Percentiles rank a stretch among this genome's conserved stretches.
phyloP scores from a whole-genome alignment of 345 rosid species.

The Boechera divaricarpa region DNA sequence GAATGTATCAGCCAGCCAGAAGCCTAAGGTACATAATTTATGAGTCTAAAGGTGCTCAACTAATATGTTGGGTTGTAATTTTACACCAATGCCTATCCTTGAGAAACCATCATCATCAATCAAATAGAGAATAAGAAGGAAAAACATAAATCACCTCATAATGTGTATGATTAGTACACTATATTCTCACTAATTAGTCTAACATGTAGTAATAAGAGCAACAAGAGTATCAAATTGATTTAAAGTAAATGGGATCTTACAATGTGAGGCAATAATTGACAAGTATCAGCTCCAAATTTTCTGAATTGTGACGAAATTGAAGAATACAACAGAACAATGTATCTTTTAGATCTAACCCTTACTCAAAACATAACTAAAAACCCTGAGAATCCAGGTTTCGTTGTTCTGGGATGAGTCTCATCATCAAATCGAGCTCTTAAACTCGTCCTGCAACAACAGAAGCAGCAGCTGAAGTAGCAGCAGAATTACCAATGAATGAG shows the following conservation, averaged over 20 bases:
- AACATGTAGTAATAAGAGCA: background rate
- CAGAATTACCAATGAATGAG: conserved; percentile 41
- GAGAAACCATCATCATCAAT: background rate
- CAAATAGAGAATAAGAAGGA: background rate
- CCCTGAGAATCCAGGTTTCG: background rate
- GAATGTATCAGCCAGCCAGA: no score
- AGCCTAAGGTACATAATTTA: no score
- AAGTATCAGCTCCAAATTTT: conserved; percentile 13
- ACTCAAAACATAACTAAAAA: conserved; percentile 5
- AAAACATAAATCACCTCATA: background rate
- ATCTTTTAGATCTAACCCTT: conserved; percentile 8
- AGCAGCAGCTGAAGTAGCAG: conserved; percentile 30
- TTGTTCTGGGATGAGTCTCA: background rate
- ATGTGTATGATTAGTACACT: no score
- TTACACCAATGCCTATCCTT: background rate
- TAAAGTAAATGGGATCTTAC: conserved; percentile 14
- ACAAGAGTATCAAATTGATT: conserved; percentile 4
- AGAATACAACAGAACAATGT: conserved; percentile 5
- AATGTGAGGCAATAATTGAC: background rate
- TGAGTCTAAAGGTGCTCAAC: no score
- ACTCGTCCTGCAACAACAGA: conserved; percentile 33
- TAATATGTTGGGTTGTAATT: background rate
- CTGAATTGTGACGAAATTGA: background rate
- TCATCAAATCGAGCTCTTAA: background rate
- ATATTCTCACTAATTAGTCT: background rate